These are phyloP conservation scores for Tuber microsphaerosporum DNA, from an alignment of 495 filamentous ascomycete genomes.

Conservation along the genomic window DNA sequence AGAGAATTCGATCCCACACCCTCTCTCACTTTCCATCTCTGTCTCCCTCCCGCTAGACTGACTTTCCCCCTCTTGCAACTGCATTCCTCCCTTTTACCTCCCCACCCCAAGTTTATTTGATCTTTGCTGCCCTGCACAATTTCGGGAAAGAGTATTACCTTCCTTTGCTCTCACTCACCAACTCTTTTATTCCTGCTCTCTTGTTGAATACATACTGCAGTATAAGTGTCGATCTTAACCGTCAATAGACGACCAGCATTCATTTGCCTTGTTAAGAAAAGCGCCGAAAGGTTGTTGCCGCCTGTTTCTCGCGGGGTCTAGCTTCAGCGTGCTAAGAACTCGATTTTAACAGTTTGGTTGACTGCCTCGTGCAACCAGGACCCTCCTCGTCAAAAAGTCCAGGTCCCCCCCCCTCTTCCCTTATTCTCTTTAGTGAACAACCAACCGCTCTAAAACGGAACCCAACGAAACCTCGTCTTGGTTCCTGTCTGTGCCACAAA, in stretches of 20 bases:
- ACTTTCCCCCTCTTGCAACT: background rate
- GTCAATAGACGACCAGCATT: background rate
- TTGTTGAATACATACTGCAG: background rate
- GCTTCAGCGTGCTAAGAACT: background rate
- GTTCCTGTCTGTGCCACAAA: background rate
- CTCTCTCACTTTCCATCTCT: background rate
- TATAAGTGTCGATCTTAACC: background rate
- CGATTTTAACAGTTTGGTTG: slow-evolving; percentile 34
- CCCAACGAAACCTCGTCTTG: slow-evolving; percentile 1
- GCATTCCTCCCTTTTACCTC: background rate
- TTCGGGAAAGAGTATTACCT: background rate
- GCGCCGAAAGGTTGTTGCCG: slow-evolving; percentile 2
- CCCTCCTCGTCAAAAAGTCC: slow-evolving; percentile 35
- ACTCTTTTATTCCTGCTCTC: background rate
- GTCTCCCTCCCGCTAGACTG: background rate
- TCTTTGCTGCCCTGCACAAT: background rate
- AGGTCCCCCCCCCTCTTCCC: slow-evolving; percentile 31
- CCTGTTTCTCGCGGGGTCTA: background rate
- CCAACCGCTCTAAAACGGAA: slow-evolving; percentile 29
- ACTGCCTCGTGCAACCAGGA: slow-evolving; percentile 39
- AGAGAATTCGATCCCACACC: background rate
- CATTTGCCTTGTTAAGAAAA: slow-evolving; percentile 3
- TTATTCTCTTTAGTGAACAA: slow-evolving; percentile 19
- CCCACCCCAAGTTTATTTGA: background rate
- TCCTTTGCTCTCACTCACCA: background rate